Evolutionary conservation across 1,139 yeast genomes (phyloP), one percentile per base, ranked within the genome.

Genomic region (Spencermartinsiella ligniputridi): DNA sequence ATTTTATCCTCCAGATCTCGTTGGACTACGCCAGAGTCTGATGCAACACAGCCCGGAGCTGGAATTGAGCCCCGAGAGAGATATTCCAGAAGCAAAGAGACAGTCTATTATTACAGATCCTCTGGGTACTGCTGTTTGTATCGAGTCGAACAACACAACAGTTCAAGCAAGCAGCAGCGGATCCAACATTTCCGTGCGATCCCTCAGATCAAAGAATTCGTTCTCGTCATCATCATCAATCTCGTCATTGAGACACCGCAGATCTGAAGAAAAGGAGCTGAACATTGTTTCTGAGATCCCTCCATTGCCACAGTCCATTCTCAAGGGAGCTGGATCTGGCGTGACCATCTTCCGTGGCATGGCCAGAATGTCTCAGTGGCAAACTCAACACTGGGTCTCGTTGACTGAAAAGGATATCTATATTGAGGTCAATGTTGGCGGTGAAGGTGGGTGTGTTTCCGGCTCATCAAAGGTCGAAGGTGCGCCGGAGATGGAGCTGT

Each of bases 391-490:
- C 8, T 56, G 60, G 60, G 44, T 42, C 5, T 49, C 52, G 2
- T 27, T 54, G n/a, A 35, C 44, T 12, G 52, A 38, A 8, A 32
- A 42, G 15, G 54, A 49, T 29, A 39, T 48, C 13, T 27, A 24
- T 15, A 30, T 54, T 33, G 55, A 56, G 34, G 57, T 56, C 5
- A 39, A 46, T 16, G 51, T 51, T 11, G 45, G 48, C 35, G 56
- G 57, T 2, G 53, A 56, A 29, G 60, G 60, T 9, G 57, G 57
- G 1, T 41, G 45, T 2, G 42, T 56, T 11, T 32, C 36, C 5
- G 56, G 50, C 13, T 43, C 42, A 9, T 35, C 43, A 3, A 33
- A 32, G 16, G 40, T 37, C 2, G 46, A 45, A 15, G 43, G 43
- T 11, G 20, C 19, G n/a, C 13, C 39, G 27, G 39, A 34, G 18